Evolutionary conservation across 805 yeast genomes (phyloP), one percentile per base, ranked within the genome.

Genomic region (Phaffomyces opuntiae): DNA sequence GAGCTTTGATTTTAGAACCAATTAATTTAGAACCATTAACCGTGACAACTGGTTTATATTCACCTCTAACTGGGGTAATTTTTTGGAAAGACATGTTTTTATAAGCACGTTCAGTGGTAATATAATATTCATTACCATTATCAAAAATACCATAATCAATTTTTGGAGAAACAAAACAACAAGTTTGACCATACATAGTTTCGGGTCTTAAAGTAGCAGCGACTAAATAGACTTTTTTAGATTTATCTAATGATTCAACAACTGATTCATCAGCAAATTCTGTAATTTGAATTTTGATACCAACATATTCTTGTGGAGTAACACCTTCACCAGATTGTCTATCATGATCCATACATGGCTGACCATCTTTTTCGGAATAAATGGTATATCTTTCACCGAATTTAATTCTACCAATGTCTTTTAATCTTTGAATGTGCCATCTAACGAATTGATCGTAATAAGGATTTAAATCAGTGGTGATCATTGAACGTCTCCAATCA

Each of bases 311-410:
- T 70, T 93, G 98, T 37, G 99, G 97, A 55, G 83, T 77, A 38
- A 93, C 93, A 67, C 95, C 98, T 72, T 93, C 99, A 64, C 99
- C 99, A 42, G 91, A 79, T 67, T 78, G 85, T 75, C 99, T 83
- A 69, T 93, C 99, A 68, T 93, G 99, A 68, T 93, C 99, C 91
- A 93, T 90, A 75, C 99, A 93, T 36, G 99, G 95, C 74, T 93
- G 99, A 53, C 97, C 97, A 69, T 93, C 99, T 70, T 87, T 91
- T 64, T 89, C 96, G 37, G 98, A 90, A 71, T 87, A 93, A 60
- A 93, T 87, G 55, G 99, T 93, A 74, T 89, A 87, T 72, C 99
- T 83, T 73, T 91, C 95, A 67, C 99, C 99, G 57, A 93, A 93
- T 73, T 91, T 93, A 71, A 93, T 89, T 70, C 88, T 91, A 53